Conservation (phyloP, 2,329 filamentous ascomycete genomes). For the Sporothrix globosa region DNA sequence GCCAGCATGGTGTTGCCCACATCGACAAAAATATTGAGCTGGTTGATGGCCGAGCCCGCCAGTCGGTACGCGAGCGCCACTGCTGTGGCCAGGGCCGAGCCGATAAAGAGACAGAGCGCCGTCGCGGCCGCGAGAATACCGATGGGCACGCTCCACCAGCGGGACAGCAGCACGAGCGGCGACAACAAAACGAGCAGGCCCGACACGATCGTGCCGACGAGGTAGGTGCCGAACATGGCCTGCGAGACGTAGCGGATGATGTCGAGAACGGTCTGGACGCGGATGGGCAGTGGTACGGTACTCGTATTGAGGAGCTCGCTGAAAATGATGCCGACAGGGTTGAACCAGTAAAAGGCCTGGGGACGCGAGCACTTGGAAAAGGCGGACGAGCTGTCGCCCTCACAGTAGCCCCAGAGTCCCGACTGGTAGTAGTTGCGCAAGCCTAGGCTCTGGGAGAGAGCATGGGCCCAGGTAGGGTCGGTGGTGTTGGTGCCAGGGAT, state of each 20-base stretch:
- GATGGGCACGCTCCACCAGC: constrained; percentile 67
- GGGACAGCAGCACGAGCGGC: constrained; percentile 57
- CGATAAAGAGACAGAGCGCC: constrained; percentile 67
- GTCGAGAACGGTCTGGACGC: constrained; percentile 72
- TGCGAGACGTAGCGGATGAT: constrained; percentile 75
- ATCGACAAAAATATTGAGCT: constrained; percentile 74
- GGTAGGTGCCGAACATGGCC: constrained; percentile 89
- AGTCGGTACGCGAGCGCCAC: constrained; percentile 82
- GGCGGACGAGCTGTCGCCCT: constrained; percentile 75
- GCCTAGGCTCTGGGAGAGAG: constrained; percentile 80
- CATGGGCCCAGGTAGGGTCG: constrained; percentile 78
- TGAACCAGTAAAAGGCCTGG: constrained; percentile 80
- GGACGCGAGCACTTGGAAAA: constrained; percentile 75
- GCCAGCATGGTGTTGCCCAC: constrained; percentile 76
- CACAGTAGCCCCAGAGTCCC: constrained; percentile 89
- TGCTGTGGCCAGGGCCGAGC: constrained; percentile 74
- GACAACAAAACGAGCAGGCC: constrained; percentile 72
- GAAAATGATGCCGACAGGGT: constrained; percentile 80
- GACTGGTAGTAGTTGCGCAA: constrained; percentile 94
- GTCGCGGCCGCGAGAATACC: constrained; percentile 69
- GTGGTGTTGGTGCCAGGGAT: constrained; percentile 54
- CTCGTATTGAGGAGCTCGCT: constrained; percentile 80
- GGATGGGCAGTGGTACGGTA: constrained; percentile 75
- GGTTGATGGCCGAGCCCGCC: constrained; percentile 69
- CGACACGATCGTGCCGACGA: constrained; percentile 69